Base-by-base conservation (phyloP, 2,329 filamentous ascomycete genomes). In the Ambrosiella beaveri region DNA sequence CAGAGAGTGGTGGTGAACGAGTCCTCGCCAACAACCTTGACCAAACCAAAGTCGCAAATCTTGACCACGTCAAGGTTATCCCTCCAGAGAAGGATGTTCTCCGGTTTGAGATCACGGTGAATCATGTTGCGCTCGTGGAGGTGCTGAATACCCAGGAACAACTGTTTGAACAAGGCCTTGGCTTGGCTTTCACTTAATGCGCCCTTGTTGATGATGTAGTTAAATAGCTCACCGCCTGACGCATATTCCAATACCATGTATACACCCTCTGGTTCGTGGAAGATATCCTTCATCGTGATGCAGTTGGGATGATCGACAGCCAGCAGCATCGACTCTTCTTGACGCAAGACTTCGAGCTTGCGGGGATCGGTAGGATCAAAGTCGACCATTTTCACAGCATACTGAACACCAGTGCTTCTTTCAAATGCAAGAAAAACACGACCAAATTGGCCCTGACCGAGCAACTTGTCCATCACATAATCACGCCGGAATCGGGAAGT, bases 111-210 rank as follows among this genome's bases (percentile, higher is more conserved):
- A 65, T 98, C 93, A 59, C 93, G 85, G 69, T 98, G 93, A 4
- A 97, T 90, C 68, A 98, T 95, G 65, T 93, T 94, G 62, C 93
- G 86, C 61, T 97, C 93, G 68, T 98, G 93, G 91, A 98, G 68
- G 69, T 98, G 97, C 68, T 96, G 97, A 63, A 97, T 78, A 19
- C 88, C 93, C 62, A 95, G 84, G 68, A 98, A 95, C 35, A 98
- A 72, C 69, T 98, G 93, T 36, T 82, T 75, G 68, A 97, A 97
- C 19, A 98, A 75, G 68, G 87, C 91, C 44, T 91, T 82, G 2
- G 88, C 80, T 68, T 97, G 88, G 3, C 78, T 74, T 69, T 98
- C 93, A 1, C 80, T 83, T 61, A 98, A 74, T 68, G 94, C 96
- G 67, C 88, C 80, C 71, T 94, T 91, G 76, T 84, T 83, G 35